phyloP scores from a whole-genome alignment of 495 filamentous ascomycete species.

The Articulospora tetracladia region DNA sequence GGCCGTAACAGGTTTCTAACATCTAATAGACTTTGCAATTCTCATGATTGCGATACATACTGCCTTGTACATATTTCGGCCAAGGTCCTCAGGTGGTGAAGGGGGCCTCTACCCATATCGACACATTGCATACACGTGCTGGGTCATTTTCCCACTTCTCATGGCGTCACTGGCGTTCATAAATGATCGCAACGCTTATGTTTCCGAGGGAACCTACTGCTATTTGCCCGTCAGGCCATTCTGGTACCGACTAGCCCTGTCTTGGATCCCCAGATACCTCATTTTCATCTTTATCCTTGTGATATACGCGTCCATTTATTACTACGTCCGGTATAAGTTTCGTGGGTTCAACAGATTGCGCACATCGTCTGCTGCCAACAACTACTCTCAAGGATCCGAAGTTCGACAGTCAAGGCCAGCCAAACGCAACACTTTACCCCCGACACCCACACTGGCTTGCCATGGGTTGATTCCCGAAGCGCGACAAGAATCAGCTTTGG shows the following conservation, averaged over 20 bases:
- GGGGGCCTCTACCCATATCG: constrained; percentile 68
- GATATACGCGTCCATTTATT: constrained; percentile 63
- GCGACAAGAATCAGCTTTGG: constrained; percentile 22
- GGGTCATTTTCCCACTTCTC: constrained; percentile 51
- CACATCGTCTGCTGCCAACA: not conserved
- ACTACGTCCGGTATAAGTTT: constrained; percentile 47
- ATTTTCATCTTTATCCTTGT: constrained; percentile 56
- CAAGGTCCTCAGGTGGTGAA: constrained; percentile 36
- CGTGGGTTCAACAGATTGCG: constrained; percentile 17
- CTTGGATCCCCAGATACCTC: constrained; percentile 70
- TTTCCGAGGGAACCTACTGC: constrained; percentile 60
- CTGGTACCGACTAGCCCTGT: constrained; percentile 62
- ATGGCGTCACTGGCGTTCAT: constrained; percentile 62
- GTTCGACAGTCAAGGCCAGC: not conserved
- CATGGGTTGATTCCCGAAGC: constrained; percentile 37
- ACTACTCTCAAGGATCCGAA: not conserved
- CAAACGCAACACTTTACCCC: constrained; percentile 22
- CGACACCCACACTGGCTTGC: constrained; percentile 35
- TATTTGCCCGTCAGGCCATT: constrained; percentile 58
- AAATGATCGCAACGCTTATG: constrained; percentile 48
- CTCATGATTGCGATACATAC: constrained; percentile 70
- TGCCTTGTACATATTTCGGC: constrained; percentile 61
- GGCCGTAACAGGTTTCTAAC: not conserved
- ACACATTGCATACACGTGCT: constrained; percentile 47
- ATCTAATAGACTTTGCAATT: constrained; percentile 54